phyloP scores from a whole-genome alignment of 441 rosid genomes.

The Pelargonium fulgidum region DNA sequence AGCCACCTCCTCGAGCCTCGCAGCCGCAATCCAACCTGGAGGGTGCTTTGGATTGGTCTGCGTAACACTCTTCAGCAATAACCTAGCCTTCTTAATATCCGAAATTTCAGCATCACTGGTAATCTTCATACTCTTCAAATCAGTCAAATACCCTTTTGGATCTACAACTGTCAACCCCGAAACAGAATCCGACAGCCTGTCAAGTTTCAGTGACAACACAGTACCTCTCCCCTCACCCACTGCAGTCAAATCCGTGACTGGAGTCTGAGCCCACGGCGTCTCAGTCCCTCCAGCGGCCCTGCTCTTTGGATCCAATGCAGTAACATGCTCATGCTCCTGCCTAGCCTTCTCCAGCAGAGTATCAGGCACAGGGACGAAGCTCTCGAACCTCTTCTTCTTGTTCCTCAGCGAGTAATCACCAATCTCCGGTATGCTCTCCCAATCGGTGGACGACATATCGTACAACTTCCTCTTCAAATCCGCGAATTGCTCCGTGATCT shows the following conservation, averaged over 20 bases:
- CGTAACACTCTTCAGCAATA: not conserved
- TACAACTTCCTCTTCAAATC: conserved; percentile 24
- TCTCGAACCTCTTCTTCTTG: conserved; percentile 24
- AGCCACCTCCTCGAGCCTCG: conserved; percentile 19
- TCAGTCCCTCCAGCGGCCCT: conserved; percentile 12
- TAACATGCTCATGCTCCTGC: conserved; percentile 20
- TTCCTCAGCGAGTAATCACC: conserved; percentile 15
- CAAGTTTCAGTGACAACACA: conserved; percentile 17
- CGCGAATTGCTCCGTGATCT: conserved; percentile 18
- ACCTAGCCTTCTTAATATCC: not conserved
- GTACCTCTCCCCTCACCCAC: conserved; percentile 21
- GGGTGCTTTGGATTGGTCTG: not conserved
- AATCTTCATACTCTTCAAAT: conserved; percentile 21
- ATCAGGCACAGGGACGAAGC: conserved; percentile 14
- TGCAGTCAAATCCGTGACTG: conserved; percentile 10
- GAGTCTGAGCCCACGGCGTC: conserved; percentile 16
- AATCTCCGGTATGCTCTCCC: conserved; percentile 22
- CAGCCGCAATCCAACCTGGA: not conserved
- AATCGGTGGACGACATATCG: conserved; percentile 17
- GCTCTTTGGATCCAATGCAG: conserved; percentile 22
- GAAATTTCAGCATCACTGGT: not conserved
- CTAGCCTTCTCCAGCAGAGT: conserved; percentile 21
- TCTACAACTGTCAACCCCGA: conserved; percentile 12
- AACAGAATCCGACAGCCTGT: conserved; percentile 21
- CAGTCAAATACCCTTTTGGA: conserved; percentile 20